phyloP scores from a whole-genome alignment of 768 basidiomycete species.

The Pulveroboletus frians region DNA sequence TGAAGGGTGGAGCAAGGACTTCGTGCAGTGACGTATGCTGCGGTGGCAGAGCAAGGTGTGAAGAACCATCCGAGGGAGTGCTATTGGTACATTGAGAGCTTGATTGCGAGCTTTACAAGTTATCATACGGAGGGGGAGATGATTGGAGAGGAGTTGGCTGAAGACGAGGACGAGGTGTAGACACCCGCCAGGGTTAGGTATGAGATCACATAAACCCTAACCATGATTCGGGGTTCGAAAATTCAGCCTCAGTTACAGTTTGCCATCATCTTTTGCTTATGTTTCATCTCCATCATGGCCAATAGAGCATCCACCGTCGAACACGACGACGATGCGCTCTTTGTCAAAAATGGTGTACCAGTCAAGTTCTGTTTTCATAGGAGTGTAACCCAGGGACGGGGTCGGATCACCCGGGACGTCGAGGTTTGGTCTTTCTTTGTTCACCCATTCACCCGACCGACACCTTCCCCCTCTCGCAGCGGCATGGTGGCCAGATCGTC shows the following conservation, averaged over 20 bases:
- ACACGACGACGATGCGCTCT: conserved; percentile 12
- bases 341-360: conserved; percentile 18
- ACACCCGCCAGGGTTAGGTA: conserved; percentile 7
- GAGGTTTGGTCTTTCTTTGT: conserved; percentile 9
- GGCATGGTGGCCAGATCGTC: conserved; percentile 19
- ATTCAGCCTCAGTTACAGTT: conserved; percentile 8
- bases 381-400: conserved; percentile 22
- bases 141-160: neutral
- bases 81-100: conserved; percentile 57
- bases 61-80: conserved; percentile 13
- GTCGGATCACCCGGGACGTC: conserved; percentile 16
- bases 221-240: conserved; percentile 27
- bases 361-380: conserved; percentile 27
- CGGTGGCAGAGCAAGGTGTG: conserved; percentile 7
- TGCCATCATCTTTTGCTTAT: too few relatives aligned
- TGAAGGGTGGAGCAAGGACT: too few relatives aligned
- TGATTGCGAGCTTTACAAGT: conserved; percentile 47
- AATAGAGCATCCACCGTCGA: neutral
- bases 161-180: neutral
- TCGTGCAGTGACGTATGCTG: too few relatives aligned
- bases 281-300: neutral
- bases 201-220: conserved; percentile 24
- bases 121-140: conserved; percentile 33
- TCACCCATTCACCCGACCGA: neutral
- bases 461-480: conserved; percentile 2